phyloP scores from a whole-genome alignment of 2,329 filamentous ascomycete genomes.

The Cadophora gregata region DNA sequence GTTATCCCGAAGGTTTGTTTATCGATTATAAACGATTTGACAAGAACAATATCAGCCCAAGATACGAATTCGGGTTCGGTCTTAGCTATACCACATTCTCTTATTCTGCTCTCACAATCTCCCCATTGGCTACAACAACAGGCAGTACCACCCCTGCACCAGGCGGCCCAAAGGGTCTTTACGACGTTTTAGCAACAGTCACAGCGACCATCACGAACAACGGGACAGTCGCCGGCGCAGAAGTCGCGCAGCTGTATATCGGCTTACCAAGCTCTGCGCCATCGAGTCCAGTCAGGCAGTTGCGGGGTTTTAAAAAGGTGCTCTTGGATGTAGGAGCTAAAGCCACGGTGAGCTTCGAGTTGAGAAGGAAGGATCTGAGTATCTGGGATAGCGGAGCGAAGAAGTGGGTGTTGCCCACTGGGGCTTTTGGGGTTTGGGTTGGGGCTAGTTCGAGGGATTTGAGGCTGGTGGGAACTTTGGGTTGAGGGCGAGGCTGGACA shows the following conservation, averaged over 20 bases:
- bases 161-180: slow-evolving; percentile 65
- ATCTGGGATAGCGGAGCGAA: slow-evolving; percentile 66
- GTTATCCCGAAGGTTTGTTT: slow-evolving; percentile 51
- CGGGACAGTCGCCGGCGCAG: slow-evolving; percentile 57
- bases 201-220: slow-evolving; percentile 66
- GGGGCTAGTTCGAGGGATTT: slow-evolving; percentile 41
- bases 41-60: slow-evolving; percentile 44
- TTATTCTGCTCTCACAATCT: slow-evolving; percentile 34
- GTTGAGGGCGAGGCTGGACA: background rate
- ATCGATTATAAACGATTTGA: slow-evolving; percentile 63
- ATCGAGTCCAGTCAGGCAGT: slow-evolving; percentile 57
- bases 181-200: slow-evolving; percentile 65
- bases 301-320: slow-evolving; percentile 69
- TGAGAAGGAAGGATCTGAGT: slow-evolving; percentile 55
- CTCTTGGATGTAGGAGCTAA: slow-evolving; percentile 54
- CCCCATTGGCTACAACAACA: slow-evolving; percentile 20
- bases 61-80: slow-evolving; percentile 54
- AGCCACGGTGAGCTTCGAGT: slow-evolving; percentile 51
- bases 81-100: slow-evolving; percentile 62
- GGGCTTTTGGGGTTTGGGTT: slow-evolving; percentile 34
- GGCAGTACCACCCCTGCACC: slow-evolving; percentile 23
- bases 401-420: slow-evolving; percentile 57
- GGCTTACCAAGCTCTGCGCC: slow-evolving; percentile 47
- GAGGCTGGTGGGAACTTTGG: slow-evolving; percentile 33
- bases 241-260: slow-evolving; percentile 58